phyloP scores from a whole-genome alignment of 306 rosid genomes.

The Corylus americana region DNA sequence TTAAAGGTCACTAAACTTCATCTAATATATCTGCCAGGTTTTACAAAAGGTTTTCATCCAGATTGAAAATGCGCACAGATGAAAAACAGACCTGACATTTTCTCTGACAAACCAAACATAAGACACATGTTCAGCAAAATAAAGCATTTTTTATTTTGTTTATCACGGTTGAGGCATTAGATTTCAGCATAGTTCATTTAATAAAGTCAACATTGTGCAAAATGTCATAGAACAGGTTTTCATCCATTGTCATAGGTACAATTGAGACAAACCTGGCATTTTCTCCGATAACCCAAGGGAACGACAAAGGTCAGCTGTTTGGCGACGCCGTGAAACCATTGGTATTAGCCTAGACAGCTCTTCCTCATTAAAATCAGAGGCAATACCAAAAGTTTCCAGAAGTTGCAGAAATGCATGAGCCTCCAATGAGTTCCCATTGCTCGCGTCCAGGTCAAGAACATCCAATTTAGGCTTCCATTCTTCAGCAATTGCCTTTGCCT shows the following conservation, averaged over 20 bases:
- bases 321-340: conserved; percentile 96
- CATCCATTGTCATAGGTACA: conserved; percentile 11
- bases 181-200: background rate
- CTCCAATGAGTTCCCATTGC: conserved; percentile 93
- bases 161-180: background rate
- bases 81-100: background rate
- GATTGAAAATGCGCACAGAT: background rate
- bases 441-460: conserved; percentile 87
- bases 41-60: background rate
- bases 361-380: conserved; percentile 81
- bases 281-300: conserved; percentile 87
- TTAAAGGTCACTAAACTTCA: background rate
- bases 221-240: background rate
- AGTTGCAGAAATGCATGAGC: conserved; percentile 99
- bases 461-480: conserved; percentile 95
- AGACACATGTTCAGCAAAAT: background rate
- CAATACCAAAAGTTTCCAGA: conserved; percentile 73
- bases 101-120: background rate
- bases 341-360: conserved; percentile 83
- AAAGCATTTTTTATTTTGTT: background rate
- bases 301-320: conserved; percentile 95
- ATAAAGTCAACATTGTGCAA: background rate
- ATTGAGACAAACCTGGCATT: conserved; percentile 77
- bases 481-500: conserved; percentile 79
- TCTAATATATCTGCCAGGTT: background rate